A percentile compares a stretch with the other conserved stretches of the same genome.
phyloP scores from a whole-genome alignment of 1,139 yeast species.

The Candida buenavistaensis region DNA sequence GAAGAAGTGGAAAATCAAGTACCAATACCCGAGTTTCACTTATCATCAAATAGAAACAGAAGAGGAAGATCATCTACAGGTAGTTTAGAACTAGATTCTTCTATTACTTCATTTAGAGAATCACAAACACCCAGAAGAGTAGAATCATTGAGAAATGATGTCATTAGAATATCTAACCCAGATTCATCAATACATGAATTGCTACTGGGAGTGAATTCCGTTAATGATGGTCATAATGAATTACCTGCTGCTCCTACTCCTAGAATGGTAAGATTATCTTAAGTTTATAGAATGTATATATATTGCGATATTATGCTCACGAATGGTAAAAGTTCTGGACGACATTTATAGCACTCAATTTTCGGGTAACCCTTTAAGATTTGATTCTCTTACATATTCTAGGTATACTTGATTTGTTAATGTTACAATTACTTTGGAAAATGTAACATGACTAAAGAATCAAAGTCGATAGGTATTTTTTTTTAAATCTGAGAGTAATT shows the following conservation, averaged over 20 bases:
- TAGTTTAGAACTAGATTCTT: constrained; percentile 11
- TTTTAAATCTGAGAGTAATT: too few species aligned
- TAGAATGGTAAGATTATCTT: constrained; percentile 7
- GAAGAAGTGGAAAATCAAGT: constrained; percentile 3
- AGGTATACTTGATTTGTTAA: too few species aligned
- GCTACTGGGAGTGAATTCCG: neutral
- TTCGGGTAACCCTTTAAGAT: too few species aligned
- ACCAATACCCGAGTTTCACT: constrained; percentile 1
- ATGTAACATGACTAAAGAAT: too few species aligned
- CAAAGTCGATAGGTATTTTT: too few species aligned
- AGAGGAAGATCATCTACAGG: constrained; percentile 11
- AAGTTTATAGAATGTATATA: too few species aligned
- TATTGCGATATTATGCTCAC: too few species aligned
- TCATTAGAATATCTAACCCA: neutral
- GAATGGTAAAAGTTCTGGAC: too few species aligned
- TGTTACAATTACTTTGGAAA: too few species aligned
- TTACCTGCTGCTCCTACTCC: constrained; percentile 13
- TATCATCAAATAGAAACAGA: too few species aligned
- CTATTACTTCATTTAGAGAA: constrained; percentile 6
- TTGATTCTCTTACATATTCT: too few species aligned
- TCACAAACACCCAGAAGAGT: constrained; percentile 1
- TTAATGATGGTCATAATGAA: constrained; percentile 6
- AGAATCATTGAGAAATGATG: neutral
- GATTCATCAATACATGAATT: neutral
- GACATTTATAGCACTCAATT: too few species aligned